Percentiles rank a stretch among this genome's conserved stretches.
Conservation (phyloP, 108 stramenopile genomes). For the Licmophora abbreviata region DNA sequence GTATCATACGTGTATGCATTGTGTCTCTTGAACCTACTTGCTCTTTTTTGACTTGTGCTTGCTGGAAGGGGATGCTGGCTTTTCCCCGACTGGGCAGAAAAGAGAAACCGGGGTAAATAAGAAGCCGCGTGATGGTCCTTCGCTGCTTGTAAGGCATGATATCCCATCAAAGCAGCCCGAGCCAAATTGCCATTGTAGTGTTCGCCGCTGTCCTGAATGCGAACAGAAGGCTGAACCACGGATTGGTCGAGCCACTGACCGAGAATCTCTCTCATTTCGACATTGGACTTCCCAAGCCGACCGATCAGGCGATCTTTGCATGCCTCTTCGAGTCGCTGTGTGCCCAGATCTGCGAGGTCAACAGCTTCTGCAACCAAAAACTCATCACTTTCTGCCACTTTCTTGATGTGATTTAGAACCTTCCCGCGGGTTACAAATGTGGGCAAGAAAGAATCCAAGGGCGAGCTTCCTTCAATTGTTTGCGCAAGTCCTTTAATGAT, state of each 20-base stretch:
- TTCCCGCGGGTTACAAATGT: conserved; percentile 52
- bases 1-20: no score
- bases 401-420: conserved; percentile 37
- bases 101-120: conserved; percentile 38
- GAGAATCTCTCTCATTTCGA: conserved; percentile 47
- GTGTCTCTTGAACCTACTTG: no score
- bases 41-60: no score
- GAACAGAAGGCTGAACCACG: conserved; percentile 26
- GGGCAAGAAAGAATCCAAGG: conserved; percentile 41
- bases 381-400: conserved; percentile 54
- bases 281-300: conserved; percentile 34
- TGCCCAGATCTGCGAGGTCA: conserved; percentile 30
- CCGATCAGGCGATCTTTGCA: conserved; percentile 69
- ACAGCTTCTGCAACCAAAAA: conserved; percentile 53
- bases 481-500: conserved; percentile 48
- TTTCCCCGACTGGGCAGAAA: no score
- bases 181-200: conserved; percentile 76
- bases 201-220: not conserved
- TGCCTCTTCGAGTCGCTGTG: conserved; percentile 42
- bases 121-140: conserved; percentile 46
- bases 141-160: conserved; percentile 47
- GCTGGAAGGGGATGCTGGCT: no score
- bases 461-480: conserved; percentile 35
- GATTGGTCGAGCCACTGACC: conserved; percentile 46
- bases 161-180: conserved; percentile 50